Percentiles rank a stretch among this genome's conserved stretches.
phyloP scores from a whole-genome alignment of 257 asterid species.

The Nicotiana attenuata region DNA sequence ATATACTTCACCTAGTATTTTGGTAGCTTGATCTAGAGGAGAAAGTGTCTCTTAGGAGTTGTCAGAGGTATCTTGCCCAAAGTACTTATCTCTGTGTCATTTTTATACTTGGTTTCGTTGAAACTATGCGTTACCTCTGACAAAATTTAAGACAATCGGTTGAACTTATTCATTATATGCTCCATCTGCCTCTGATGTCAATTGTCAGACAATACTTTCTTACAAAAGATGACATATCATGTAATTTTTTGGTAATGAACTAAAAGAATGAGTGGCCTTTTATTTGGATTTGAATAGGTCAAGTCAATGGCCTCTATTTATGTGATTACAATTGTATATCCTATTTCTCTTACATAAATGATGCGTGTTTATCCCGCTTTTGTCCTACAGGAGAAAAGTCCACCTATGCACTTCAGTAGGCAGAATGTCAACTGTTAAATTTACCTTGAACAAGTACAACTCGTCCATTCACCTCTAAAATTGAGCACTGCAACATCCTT shows the following conservation, averaged over 20 bases:
- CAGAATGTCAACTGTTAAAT: not conserved
- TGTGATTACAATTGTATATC: not conserved
- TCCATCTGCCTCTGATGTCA: too few relatives aligned
- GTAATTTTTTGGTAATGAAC: too few relatives aligned
- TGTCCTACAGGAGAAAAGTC: not conserved
- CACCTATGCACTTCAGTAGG: not conserved
- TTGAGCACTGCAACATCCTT: not conserved
- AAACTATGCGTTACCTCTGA: not conserved
- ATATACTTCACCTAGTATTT: too few relatives aligned
- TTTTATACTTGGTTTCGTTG: not conserved
- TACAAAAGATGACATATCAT: too few relatives aligned
- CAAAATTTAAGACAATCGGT: too few relatives aligned
- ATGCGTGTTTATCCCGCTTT: not conserved
- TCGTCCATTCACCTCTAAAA: not conserved
- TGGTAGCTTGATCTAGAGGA: not conserved
- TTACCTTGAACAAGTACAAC: not conserved
- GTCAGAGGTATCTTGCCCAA: not conserved
- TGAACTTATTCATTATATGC: too few relatives aligned
- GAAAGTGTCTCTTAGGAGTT: not conserved
- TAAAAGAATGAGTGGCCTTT: too few relatives aligned
- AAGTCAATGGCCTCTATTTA: not conserved
- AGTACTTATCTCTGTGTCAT: not conserved
- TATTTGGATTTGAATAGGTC: not conserved
- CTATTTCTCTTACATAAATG: not conserved
- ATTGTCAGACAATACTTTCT: too few relatives aligned